These are phyloP conservation scores for Nepenthes gracilis DNA, from an alignment of 148 eudicot species.

Conservation along the genomic window DNA sequence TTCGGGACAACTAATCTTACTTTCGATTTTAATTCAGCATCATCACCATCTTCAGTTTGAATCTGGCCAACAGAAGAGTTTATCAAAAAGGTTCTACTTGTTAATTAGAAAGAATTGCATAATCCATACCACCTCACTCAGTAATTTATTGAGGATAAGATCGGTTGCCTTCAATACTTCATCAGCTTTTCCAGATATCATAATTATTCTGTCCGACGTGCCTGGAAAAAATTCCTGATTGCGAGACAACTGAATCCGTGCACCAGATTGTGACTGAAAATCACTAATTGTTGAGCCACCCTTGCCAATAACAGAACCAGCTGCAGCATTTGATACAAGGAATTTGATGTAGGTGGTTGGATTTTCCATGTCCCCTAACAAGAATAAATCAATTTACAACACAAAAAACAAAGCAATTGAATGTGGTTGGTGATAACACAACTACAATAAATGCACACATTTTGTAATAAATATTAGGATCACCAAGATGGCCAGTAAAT, in stretches of 20 bases:
- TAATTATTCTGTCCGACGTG: constrained; percentile 83
- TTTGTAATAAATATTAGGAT: too few relatives aligned
- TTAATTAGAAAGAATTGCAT: not conserved
- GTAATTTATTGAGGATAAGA: constrained; percentile 66
- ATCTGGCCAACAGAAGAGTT: constrained; percentile 30
- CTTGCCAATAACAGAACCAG: constrained; percentile 96
- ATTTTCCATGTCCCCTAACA: constrained; percentile 47
- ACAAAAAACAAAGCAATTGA: not conserved
- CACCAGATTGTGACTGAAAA: constrained; percentile 86
- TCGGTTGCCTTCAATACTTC: constrained; percentile 76
- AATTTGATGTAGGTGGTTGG: constrained; percentile 47
- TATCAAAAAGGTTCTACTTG: not conserved
- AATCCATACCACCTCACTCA: constrained; percentile 51
- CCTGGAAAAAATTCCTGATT: constrained; percentile 91
- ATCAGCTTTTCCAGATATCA: constrained; percentile 71
- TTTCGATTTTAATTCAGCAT: constrained; percentile 50
- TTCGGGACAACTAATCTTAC: constrained; percentile 80
- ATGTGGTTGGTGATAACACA: not conserved
- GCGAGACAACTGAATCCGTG: constrained; percentile 94
- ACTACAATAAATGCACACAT: not conserved
- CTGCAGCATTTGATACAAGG: constrained; percentile 93
- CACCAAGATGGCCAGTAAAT: too few relatives aligned
- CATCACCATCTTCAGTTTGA: constrained; percentile 62
- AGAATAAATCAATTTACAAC: not conserved
- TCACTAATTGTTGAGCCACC: constrained; percentile 87